A percentile compares a stretch with the other conserved stretches of the same genome.
phyloP scores from a whole-genome alignment of 75 land plant species.

The Ceratopteris richardii region DNA sequence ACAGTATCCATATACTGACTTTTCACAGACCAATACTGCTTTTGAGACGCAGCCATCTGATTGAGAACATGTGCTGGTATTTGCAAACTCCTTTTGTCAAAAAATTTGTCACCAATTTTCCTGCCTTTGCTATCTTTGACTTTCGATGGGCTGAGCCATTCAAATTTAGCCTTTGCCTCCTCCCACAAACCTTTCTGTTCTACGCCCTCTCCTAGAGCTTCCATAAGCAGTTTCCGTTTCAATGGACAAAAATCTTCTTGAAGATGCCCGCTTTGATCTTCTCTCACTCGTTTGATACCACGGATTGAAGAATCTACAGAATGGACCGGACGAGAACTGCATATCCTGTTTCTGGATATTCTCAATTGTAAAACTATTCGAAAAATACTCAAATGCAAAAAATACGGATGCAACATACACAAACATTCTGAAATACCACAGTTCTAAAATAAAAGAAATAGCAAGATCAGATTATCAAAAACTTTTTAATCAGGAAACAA shows the following conservation, averaged over 20 bases:
- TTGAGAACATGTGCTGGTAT: constrained; percentile 67
- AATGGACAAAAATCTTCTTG: constrained; percentile 12
- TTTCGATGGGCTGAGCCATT: constrained; percentile 63
- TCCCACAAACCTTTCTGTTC: constrained; percentile 32
- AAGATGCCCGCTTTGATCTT: constrained; percentile 18
- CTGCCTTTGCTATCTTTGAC: constrained; percentile 67
- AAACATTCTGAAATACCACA: too few relatives aligned
- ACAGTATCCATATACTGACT: constrained; percentile 87
- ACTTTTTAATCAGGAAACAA: too few relatives aligned
- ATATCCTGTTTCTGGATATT: not conserved
- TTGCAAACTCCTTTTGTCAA: constrained; percentile 73
- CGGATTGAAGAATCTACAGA: constrained; percentile 29
- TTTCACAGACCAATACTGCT: constrained; percentile 83
- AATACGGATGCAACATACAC: too few relatives aligned
- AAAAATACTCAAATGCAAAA: too few relatives aligned
- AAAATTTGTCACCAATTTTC: constrained; percentile 58
- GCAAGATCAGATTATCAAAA: too few relatives aligned
- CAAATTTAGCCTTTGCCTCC: constrained; percentile 54
- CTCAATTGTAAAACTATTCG: too few relatives aligned
- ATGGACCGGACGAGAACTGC: not conserved
- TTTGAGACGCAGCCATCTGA: constrained; percentile 91
- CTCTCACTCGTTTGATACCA: constrained; percentile 62
- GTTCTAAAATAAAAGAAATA: too few relatives aligned
- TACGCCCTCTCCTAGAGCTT: constrained; percentile 25
- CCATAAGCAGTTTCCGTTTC: constrained; percentile 48